Conservation (phyloP, 805 yeast genomes). For the Lachancea waltii region DNA sequence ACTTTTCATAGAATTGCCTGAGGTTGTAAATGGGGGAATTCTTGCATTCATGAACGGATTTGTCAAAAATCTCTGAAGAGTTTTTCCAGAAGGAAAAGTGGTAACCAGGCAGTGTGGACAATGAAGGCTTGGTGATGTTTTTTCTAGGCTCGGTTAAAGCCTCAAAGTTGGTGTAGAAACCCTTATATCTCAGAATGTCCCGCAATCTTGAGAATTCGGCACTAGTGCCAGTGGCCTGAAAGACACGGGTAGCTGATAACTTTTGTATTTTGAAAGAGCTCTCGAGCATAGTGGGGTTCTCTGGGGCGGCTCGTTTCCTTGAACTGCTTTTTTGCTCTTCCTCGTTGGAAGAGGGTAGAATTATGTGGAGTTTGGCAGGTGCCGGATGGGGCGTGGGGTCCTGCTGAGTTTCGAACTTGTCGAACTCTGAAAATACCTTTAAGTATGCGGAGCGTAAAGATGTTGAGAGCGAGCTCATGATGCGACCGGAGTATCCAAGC, state of each 20-base stretch:
- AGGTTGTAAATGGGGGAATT: slow-evolving; percentile 48
- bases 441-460: slow-evolving; percentile 56
- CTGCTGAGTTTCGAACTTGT: slow-evolving; percentile 8
- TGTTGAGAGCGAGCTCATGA: slow-evolving; percentile 64
- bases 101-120: slow-evolving; percentile 34
- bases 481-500: slow-evolving; percentile 65
- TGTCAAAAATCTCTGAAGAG: slow-evolving; percentile 36
- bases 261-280: slow-evolving; percentile 3
- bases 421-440: slow-evolving; percentile 35
- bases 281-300: slow-evolving; percentile 1
- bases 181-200: slow-evolving; percentile 42
- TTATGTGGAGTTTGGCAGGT: slow-evolving; percentile 1
- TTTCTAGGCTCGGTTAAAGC: slow-evolving; percentile 40
- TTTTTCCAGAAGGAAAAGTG: slow-evolving; percentile 42
- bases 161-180: slow-evolving; percentile 46
- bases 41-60: slow-evolving; percentile 34
- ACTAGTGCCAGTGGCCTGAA: slow-evolving; percentile 39
- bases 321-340: not conserved
- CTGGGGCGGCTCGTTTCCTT: slow-evolving; percentile 2
- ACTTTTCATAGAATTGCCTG: slow-evolving; percentile 53
- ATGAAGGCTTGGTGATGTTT: slow-evolving; percentile 33
- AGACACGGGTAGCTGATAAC: not conserved
- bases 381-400: not conserved
- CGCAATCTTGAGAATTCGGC: slow-evolving; percentile 41
- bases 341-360: slow-evolving; percentile 6